Base-by-base conservation (phyloP, 306 rosid genomes). In the Dryas alaskensis region DNA sequence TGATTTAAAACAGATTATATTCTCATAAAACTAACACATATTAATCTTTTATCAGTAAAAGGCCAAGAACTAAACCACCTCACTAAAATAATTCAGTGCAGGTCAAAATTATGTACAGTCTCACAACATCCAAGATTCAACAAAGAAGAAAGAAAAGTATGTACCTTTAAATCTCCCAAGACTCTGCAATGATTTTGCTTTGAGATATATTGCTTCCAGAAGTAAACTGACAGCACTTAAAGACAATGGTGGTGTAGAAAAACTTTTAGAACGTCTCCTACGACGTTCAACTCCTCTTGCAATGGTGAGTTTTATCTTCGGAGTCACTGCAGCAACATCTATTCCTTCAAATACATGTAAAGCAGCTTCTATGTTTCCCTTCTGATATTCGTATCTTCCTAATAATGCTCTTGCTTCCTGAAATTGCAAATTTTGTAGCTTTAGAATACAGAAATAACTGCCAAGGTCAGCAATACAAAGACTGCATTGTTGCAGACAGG, bases 351-450 rank as follows among this genome's bases (percentile, higher is more conserved):
- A 92, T 73, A 95, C 96, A 81, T 86, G 90, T 64, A 92, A 80
- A 40, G 99, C 99, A 52, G 95, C 89, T 82, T 87, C 93, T 64
- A 87, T 65, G 74, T 95, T 95, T 83, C 99, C 99, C 79, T 95
- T 95, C 76, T 89, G 96, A 82, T 90, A 95, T 78, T 95, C 98
- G 65, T 86, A 87, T 84, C 95, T 87, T 70, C 99, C 99, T 74
- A 95, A 83, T 73, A 89, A 76, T 42, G 98, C 98, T 84, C 98
- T 88, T 77, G 98, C 98, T 87, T 92, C 99, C 99, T 90, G 89
- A 86, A 55, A 83, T 57, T 44, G 62, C 69, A 73, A 50, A 78
- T 47, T 79, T 48, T 48, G 55, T 68, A 58, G 12, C 55, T 59
- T 73, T 54, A 59, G 63, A 74, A 75, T 66, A 70, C 57, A 75